These are phyloP conservation scores for Trichoderma sp. DNA, from an alignment of 2,329 filamentous ascomycete species.

Conservation along the genomic window DNA sequence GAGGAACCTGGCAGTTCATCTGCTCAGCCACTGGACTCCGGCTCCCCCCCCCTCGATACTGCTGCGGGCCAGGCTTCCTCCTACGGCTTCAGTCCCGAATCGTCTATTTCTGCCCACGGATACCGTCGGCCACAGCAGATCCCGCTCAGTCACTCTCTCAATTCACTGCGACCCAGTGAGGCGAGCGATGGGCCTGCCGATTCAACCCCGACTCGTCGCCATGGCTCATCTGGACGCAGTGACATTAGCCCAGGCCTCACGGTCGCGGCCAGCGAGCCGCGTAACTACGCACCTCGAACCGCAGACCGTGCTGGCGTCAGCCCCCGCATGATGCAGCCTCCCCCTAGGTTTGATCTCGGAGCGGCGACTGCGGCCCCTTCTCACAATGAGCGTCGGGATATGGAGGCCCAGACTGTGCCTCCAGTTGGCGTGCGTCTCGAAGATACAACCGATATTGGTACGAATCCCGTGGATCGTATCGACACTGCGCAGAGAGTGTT, in stretches of 20 bases:
- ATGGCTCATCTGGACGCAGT: not conserved
- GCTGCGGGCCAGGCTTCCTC: not conserved
- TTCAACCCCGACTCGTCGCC: conserved; percentile 5
- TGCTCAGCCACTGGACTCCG: not conserved
- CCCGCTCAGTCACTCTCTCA: conserved; percentile 28
- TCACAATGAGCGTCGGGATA: not conserved
- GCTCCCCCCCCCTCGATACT: not conserved
- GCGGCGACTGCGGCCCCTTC: not conserved
- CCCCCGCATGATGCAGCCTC: conserved; percentile 33
- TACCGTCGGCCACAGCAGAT: not conserved
- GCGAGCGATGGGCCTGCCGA: not conserved
- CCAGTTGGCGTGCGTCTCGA: conserved; percentile 4
- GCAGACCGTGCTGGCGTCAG: conserved; percentile 28
- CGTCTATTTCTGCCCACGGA: not conserved
- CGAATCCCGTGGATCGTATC: conserved; percentile 1
- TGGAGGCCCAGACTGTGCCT: conserved; percentile 6
- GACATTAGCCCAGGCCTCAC: conserved; percentile 23
- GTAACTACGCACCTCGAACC: conserved; percentile 45
- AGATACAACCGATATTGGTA: not conserved
- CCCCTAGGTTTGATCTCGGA: conserved; percentile 43
- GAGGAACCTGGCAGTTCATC: not conserved
- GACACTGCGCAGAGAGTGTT: not conserved
- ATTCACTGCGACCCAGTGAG: conserved; percentile 12
- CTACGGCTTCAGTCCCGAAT: not conserved
- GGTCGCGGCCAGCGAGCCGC: conserved; percentile 40